phyloP scores from a whole-genome alignment of 495 filamentous ascomycete genomes.

The Trichoderma parareesei region DNA sequence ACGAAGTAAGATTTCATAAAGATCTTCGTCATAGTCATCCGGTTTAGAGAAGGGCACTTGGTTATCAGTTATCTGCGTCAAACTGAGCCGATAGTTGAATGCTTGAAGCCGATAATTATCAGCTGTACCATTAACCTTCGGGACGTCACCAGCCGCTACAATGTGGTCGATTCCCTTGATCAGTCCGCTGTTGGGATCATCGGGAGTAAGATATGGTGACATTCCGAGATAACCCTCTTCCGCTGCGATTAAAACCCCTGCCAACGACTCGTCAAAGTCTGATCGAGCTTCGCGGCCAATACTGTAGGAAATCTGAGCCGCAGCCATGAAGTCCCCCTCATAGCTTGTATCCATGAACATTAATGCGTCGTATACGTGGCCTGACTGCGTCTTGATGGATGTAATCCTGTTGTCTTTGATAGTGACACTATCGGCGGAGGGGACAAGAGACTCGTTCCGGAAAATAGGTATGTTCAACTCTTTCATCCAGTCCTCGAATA shows the following conservation, averaged over 20 bases:
- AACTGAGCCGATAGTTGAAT: not conserved
- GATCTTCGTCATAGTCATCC: not conserved
- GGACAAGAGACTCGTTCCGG: not conserved
- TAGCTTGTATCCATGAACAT: not conserved
- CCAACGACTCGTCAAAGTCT: not conserved
- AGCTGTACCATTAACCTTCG: not conserved
- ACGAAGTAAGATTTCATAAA: not conserved
- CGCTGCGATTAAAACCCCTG: not conserved
- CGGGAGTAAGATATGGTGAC: not conserved
- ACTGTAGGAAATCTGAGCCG: not conserved
- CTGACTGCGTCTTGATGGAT: not conserved
- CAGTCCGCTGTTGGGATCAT: not conserved
- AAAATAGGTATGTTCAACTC: not conserved
- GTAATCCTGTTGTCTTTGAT: not conserved
- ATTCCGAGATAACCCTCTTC: not conserved
- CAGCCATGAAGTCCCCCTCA: constrained; percentile 2
- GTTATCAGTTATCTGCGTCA: not conserved
- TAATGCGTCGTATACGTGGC: not conserved
- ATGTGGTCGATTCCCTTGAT: not conserved
- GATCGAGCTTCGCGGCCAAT: not conserved
- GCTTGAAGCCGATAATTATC: not conserved
- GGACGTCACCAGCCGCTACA: not conserved
- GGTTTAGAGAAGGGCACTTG: not conserved
- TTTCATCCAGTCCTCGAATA: not conserved
- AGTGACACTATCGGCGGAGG: not conserved